These are phyloP conservation scores for Tetrahymena malaccensis DNA, from an alignment of 73 alveolate genomes.

Conservation along the genomic window DNA sequence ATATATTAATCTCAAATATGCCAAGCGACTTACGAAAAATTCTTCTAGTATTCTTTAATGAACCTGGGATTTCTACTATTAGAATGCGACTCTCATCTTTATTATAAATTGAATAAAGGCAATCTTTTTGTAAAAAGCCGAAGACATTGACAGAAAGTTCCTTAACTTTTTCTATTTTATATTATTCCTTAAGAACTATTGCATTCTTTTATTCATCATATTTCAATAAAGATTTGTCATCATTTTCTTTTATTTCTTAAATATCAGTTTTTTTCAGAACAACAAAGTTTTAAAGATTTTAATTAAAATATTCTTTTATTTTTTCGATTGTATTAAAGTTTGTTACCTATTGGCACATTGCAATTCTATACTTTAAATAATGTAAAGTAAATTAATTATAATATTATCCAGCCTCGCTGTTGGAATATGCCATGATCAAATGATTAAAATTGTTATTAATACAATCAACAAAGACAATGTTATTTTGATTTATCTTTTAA, in stretches of 20 bases:
- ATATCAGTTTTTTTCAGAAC: not conserved
- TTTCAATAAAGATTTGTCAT: not conserved
- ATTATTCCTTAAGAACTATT: no score
- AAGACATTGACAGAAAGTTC: not conserved
- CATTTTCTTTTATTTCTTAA: not conserved
- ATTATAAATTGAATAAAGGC: not conserved
- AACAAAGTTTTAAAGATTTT: not conserved
- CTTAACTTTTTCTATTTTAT: not conserved
- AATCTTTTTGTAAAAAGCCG: not conserved
- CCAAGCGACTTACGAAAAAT: not conserved
- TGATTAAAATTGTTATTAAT: not conserved
- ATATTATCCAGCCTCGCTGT: not conserved
- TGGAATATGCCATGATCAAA: not conserved
- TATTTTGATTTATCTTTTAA: not conserved
- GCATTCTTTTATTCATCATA: not conserved
- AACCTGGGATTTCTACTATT: not conserved
- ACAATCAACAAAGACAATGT: not conserved
- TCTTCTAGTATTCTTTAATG: no score
- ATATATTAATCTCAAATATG: no score
- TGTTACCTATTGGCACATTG: not conserved
- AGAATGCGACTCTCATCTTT: not conserved
- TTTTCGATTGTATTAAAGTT: no score
- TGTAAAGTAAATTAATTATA: not conserved
- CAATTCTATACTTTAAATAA: no score
- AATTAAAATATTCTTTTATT: no score